These are phyloP conservation scores for Thalassiosira ordinaria DNA, from an alignment of 352 stramenopile species.

Conservation along the genomic window DNA sequence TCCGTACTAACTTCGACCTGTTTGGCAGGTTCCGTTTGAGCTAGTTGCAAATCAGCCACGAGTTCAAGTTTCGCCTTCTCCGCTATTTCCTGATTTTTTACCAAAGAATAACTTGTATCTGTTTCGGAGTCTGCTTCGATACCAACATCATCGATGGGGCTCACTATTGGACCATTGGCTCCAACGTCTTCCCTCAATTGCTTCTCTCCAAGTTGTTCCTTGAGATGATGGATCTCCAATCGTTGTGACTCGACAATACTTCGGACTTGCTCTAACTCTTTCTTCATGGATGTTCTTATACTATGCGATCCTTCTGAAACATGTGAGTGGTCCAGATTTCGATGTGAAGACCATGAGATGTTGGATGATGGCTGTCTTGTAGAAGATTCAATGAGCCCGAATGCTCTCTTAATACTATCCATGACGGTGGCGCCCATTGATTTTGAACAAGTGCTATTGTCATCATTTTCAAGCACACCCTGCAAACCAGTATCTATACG, in stretches of 20 bases:
- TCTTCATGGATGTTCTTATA: slow-evolving; percentile 4
- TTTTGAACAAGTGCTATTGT: slow-evolving; percentile 13
- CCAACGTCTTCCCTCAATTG: background rate
- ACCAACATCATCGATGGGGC: background rate
- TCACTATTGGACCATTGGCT: too few relatives aligned
- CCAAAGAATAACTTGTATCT: slow-evolving; percentile 25
- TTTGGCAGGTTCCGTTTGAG: too few relatives aligned
- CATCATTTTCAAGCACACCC: slow-evolving; percentile 1
- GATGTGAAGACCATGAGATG: slow-evolving; percentile 19
- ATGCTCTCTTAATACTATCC: slow-evolving; percentile 29
- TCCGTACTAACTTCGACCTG: too few relatives aligned
- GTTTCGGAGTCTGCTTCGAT: slow-evolving; percentile 20
- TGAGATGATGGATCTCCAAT: slow-evolving; percentile 22
- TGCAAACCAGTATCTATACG: background rate
- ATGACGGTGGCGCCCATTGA: slow-evolving; percentile 10
- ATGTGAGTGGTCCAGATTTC: slow-evolving; percentile 3
- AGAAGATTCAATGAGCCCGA: slow-evolving; percentile 25
- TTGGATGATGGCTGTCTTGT: slow-evolving; percentile 8
- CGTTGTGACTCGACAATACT: slow-evolving; percentile 10
- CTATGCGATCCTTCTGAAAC: background rate
- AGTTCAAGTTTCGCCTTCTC: slow-evolving; percentile 1
- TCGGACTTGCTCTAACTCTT: slow-evolving; percentile 17
- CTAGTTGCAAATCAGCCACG: background rate
- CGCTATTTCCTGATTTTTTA: slow-evolving; percentile 11
- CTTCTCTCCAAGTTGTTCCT: slow-evolving; percentile 12